Conservation (phyloP, 73 alveolate genomes). For the Blepharisma stoltei region DNA sequence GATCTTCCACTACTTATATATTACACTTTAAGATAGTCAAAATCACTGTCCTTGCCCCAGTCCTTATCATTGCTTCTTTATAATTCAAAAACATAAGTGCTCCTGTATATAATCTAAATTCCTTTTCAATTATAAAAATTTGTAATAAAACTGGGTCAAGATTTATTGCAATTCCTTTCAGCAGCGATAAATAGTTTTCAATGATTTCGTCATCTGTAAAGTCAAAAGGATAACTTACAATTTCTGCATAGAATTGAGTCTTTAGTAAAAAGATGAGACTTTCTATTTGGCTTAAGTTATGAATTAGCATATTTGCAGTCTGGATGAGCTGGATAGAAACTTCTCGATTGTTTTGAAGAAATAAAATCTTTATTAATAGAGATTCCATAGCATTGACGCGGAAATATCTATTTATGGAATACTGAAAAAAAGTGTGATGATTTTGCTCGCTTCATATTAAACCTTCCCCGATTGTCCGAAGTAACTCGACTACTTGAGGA, state of each 20-base stretch:
- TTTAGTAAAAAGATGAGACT: not conserved
- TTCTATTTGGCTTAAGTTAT: slow-evolving; percentile 10
- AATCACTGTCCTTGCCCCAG: slow-evolving; percentile 19
- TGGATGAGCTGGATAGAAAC: slow-evolving; percentile 17
- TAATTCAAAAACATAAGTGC: slow-evolving; percentile 15
- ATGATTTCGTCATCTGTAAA: slow-evolving; percentile 23
- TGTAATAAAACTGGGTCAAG: not conserved
- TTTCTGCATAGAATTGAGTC: not conserved
- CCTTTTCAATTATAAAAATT: not conserved
- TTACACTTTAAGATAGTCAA: slow-evolving; percentile 9
- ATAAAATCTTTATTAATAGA: no score
- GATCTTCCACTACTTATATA: not conserved
- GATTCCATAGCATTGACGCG: no score
- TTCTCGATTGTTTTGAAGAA: not conserved
- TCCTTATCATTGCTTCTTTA: not conserved
- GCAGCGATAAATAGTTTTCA: not conserved
- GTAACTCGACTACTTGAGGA: not conserved
- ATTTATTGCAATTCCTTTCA: slow-evolving; percentile 19
- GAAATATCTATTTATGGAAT: not conserved
- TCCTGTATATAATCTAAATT: slow-evolving; percentile 2
- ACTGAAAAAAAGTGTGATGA: not conserved
- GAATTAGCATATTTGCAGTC: slow-evolving; percentile 8
- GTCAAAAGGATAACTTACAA: slow-evolving; percentile 23
- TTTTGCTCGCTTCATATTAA: not conserved
- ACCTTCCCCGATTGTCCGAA: not conserved